Evolutionary conservation across 768 basidiomycete species (phyloP), one percentile per base, ranked within the genome.

Genomic region (Tulasnella sp.): DNA sequence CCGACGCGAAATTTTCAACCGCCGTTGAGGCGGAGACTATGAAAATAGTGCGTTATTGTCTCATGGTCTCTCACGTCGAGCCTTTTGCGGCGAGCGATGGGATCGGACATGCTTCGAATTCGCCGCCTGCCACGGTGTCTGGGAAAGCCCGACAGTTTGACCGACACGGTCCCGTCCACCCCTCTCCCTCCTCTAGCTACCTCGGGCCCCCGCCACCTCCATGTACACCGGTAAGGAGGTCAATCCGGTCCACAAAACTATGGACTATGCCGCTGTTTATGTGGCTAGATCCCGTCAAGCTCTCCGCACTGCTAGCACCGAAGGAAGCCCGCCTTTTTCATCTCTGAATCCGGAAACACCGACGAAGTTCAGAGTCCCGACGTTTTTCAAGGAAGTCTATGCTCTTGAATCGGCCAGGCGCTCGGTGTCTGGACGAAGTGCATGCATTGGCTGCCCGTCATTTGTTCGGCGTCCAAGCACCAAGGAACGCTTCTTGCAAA

Each of bases 41-140:
- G 64, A 8, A 69, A 69, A 69, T 69, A 37, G 64, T 69, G 64
- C 64, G 64, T 69, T 69, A 69, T 69, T 69, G 64, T 69, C 64
- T 69, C 64, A 69, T 69, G 64, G 64, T 64, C 64, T 69, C 64
- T 69, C 64, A 69, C 64, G 64, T 69, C 34, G 24, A 69, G 64
- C 64, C 64, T 69, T 46, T 69, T 69, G 31, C 64, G 28, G n/a
- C 31, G 28, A 69, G 64, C 64, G 64, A 69, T 69, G 64, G 64
- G 64, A 69, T 69, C 64, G 64, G 64, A 69, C 28, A 31, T 14
- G 64, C 64, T 69, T 69, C 64, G 64, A 69, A 69, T 69, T 69
- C 64, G 64, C 64, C n/a, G 64, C 64, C 64, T 37, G 64, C 64
- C 64, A 69, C 64, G 64, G 64, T 69, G 64, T 69, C 64, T 69